phyloP scores from a whole-genome alignment of 2,329 filamentous ascomycete species.

The Apiospora rasikravindrae region DNA sequence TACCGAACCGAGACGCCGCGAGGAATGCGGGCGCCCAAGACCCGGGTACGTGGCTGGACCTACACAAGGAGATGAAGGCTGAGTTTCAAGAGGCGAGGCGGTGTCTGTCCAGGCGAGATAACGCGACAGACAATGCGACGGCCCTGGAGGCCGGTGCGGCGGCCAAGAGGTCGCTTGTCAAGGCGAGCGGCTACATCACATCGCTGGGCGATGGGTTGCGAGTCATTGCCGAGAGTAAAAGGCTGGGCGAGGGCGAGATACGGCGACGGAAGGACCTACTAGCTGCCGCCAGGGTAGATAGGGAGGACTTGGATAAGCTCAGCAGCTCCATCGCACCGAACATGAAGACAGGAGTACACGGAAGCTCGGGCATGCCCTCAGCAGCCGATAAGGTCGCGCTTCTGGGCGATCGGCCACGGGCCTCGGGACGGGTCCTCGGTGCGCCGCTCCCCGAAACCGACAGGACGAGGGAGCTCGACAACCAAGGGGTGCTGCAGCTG shows the following conservation, averaged over 20 bases:
- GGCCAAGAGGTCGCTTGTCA: constrained; percentile 76
- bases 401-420: constrained; percentile 45
- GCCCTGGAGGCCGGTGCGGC: constrained; percentile 69
- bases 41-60: constrained; percentile 76
- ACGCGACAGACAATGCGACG: constrained; percentile 52
- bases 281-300: constrained; percentile 71
- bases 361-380: constrained; percentile 48
- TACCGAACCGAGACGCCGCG: constrained; percentile 39
- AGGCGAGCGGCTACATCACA: constrained; percentile 67
- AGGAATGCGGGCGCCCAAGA: constrained; percentile 56
- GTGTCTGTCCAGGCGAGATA: constrained; percentile 71
- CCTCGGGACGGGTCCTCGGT: constrained; percentile 71
- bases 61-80: constrained; percentile 75
- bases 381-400: constrained; percentile 56
- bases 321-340: constrained; percentile 56
- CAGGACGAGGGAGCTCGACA: constrained; percentile 77
- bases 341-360: constrained; percentile 52
- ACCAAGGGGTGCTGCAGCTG: constrained; percentile 73
- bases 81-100: constrained; percentile 71
- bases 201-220: constrained; percentile 70
- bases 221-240: constrained; percentile 56
- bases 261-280: constrained; percentile 74
- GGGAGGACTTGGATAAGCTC: constrained; percentile 76
- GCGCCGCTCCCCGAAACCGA: constrained; percentile 77
- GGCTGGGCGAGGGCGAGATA: constrained; percentile 76